Evolutionary conservation across 2,329 filamentous ascomycete genomes (phyloP), one percentile per base, ranked within the genome.

Genomic region (Kalmusia sp.): DNA sequence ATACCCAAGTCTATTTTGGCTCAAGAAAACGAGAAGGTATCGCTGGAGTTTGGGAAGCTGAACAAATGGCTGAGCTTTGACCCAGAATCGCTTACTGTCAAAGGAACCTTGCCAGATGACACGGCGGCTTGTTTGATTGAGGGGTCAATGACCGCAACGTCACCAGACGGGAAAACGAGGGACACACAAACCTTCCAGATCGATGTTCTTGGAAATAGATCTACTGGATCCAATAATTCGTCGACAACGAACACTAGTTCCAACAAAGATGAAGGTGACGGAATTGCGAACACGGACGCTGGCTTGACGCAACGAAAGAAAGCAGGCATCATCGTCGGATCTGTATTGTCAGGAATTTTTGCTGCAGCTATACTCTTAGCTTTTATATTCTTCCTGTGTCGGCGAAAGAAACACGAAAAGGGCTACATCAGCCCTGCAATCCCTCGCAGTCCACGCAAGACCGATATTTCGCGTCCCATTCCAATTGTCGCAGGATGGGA

Each of bases 31-130:
- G 72, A 79, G 14, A 67, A 45, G 0, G 60, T 84, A 3, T 74
- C 70, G 17, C 67, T 84, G 3, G 70, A 80, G 34, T 59, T 84
- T 17, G 76, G 74, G 4, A 55, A 74, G 12, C 63, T 80, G 2
- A 70, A 75, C 3, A 63, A 69, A 12, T 84, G 82, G 80, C 71
- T 85, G n/a, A 64, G 70, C 1, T 85, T 82, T 61, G 76, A 83
- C 55, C 48, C 76, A 14, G 59, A 54, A 8, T 78, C 73, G 22
- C 71, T 77, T 37, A 75, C 73, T 2, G 72, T 85, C 2, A 68
- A 69, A n/a, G 83, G 83, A 12, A 76, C 73, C n/a, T 75, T 84
- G 8, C 82, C 82, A 0, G 58, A 67, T 1, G 68, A 74, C 43
- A 52, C 76, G 5, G 57, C 71, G 6, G 68, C 79, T 2, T 65